Percentiles rank a stretch among this genome's conserved stretches.
These are phyloP conservation scores for Polymyxa betae DNA, from an alignment of 208 protist species.

Conservation along the genomic window DNA sequence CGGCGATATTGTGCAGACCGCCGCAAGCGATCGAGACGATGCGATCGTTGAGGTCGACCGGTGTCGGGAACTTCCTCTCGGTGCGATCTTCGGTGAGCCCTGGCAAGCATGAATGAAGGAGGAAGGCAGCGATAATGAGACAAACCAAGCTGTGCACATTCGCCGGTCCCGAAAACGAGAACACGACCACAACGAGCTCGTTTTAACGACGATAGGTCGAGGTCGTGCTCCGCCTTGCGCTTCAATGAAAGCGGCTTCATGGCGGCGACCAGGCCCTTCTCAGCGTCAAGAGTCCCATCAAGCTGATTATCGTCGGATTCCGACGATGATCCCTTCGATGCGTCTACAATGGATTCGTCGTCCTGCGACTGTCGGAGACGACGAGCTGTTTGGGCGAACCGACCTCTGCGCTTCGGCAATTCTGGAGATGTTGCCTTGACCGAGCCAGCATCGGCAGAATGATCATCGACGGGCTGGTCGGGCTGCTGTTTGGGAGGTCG, in stretches of 20 bases:
- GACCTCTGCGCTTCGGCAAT: no score
- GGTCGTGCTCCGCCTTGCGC: not conserved
- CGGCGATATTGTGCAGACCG: slow-evolving; percentile 55
- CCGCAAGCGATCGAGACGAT: slow-evolving; percentile 49
- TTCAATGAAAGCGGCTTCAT: not conserved
- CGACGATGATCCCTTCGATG: no score
- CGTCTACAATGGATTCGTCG: no score
- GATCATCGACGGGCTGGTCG: no score
- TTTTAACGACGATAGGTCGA: not conserved
- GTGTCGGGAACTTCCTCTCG: slow-evolving; percentile 14
- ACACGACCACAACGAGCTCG: slow-evolving; percentile 9
- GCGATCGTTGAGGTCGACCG: not conserved
- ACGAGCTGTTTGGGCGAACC: no score
- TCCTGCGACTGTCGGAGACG: no score
- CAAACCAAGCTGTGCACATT: slow-evolving; percentile 59
- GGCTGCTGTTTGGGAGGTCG: no score
- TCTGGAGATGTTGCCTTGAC: no score
- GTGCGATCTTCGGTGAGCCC: slow-evolving; percentile 52
- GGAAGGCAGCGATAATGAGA: not conserved
- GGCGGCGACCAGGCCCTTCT: not conserved
- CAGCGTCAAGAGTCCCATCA: no score
- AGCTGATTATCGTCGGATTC: no score
- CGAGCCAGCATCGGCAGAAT: no score
- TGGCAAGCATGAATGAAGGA: not conserved
- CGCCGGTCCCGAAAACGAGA: slow-evolving; percentile 58